phyloP scores from a whole-genome alignment of 148 eudicot genomes.

The Chenopodium quinoa region DNA sequence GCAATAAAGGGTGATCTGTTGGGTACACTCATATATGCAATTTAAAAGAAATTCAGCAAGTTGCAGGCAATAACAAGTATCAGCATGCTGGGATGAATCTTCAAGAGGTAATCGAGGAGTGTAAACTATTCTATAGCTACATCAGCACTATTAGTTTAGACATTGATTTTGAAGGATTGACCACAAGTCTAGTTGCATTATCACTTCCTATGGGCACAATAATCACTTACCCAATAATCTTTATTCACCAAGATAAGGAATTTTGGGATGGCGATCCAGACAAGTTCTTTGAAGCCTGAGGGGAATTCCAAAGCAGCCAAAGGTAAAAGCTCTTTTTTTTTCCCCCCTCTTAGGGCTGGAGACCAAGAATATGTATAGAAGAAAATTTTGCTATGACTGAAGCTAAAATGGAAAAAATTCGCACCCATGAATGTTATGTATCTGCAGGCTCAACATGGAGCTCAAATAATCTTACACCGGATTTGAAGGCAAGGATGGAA shows the following conservation, averaged over 20 bases:
- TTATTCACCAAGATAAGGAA: constrained; percentile 19
- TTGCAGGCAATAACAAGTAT: constrained; percentile 4
- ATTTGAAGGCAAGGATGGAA: too few species aligned
- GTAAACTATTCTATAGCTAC: constrained; percentile 31
- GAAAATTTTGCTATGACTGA: constrained; percentile 24
- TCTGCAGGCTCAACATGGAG: constrained; percentile 31
- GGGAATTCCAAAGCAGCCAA: constrained; percentile 25
- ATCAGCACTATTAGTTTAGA: constrained; percentile 22
- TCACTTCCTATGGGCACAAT: constrained; percentile 17
- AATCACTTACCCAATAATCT: constrained; percentile 3
- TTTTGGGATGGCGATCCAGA: constrained; percentile 31
- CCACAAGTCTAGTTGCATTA: constrained; percentile 20
- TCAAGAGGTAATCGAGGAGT: constrained; percentile 30
- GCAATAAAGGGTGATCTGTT: constrained; percentile 21
- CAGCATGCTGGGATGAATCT: constrained; percentile 19
- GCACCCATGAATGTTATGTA: constrained; percentile 29
- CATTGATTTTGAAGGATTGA: constrained; percentile 18
- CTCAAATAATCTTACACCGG: constrained; percentile 21
- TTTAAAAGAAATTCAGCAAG: constrained; percentile 19
- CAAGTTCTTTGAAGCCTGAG: constrained; percentile 19
- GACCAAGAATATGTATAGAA: constrained; percentile 31
- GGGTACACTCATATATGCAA: constrained; percentile 28
- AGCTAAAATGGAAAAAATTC: constrained; percentile 18
- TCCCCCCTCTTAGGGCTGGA: not conserved
- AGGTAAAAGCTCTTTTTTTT: constrained; percentile 18